phyloP scores from a whole-genome alignment of 1,139 yeast species.

The Diutina catenulata region DNA sequence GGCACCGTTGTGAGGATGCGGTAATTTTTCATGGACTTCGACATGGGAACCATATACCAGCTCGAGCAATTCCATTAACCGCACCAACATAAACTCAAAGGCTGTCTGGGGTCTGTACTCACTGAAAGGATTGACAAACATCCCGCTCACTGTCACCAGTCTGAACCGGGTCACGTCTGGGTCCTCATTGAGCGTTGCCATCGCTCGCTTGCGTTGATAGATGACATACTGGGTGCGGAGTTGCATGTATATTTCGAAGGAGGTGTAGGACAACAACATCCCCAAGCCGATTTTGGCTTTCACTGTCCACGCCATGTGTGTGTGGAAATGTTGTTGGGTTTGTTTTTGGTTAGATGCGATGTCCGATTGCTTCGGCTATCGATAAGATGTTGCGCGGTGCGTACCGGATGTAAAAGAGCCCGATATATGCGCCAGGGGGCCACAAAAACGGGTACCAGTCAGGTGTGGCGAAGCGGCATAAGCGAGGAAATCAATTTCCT shows the following conservation, averaged over 20 bases:
- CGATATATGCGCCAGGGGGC: too few relatives aligned
- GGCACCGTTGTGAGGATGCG: conserved; percentile 15
- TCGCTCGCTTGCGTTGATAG: conserved; percentile 16
- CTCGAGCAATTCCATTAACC: conserved; percentile 61
- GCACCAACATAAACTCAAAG: conserved; percentile 67
- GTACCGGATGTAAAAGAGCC: too few relatives aligned
- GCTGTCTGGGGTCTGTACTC: conserved; percentile 86
- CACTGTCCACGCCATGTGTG: conserved; percentile 2
- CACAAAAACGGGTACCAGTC: too few relatives aligned
- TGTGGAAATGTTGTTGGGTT: too few relatives aligned
- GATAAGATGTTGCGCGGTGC: too few relatives aligned
- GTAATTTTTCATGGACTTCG: conserved; percentile 23
- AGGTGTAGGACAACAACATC: conserved; percentile 48
- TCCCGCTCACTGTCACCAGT: conserved; percentile 56
- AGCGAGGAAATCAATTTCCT: too few relatives aligned
- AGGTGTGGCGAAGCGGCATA: too few relatives aligned
- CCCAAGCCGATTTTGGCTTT: conserved; percentile 36
- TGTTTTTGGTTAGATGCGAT: too few relatives aligned
- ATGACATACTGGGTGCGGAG: conserved; percentile 45
- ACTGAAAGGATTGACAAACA: conserved; percentile 84
- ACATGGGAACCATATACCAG: conserved; percentile 52
- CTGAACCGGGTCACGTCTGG: conserved; percentile 23
- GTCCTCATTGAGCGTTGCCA: conserved; percentile 8
- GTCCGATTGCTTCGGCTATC: too few relatives aligned
- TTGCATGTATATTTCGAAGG: conserved; percentile 56